These are phyloP conservation scores for Xerocomus amazonicus DNA, from an alignment of 1,284 basidiomycete species.

Conservation along the genomic window DNA sequence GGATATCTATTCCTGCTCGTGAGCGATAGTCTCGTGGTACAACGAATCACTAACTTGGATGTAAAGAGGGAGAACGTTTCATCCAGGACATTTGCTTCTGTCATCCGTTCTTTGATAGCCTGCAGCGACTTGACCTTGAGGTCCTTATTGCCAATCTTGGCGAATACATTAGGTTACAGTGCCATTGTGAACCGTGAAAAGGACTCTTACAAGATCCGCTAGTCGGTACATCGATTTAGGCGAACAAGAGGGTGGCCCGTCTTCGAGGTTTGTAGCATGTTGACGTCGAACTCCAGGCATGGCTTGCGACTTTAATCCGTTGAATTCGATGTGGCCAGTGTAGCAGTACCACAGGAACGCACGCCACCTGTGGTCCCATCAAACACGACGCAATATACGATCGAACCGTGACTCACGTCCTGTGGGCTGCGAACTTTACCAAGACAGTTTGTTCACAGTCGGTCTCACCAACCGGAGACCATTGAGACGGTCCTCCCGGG, in stretches of 20 bases:
- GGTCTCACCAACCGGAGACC: neutral
- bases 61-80: conserved; percentile 32
- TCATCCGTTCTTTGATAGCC: conserved; percentile 23
- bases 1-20: conserved; percentile 17
- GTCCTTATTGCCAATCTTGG: conserved; percentile 18
- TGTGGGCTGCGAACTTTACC: conserved; percentile 25
- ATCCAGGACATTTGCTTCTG: conserved; percentile 22
- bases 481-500: neutral
- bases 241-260: conserved; percentile 22
- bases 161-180: neutral
- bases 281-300: neutral
- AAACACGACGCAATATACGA: neutral
- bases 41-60: conserved; percentile 19
- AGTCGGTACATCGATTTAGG: conserved; percentile 34
- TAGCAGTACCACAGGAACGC: conserved; percentile 34
- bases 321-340: conserved; percentile 24
- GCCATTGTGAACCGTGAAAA: neutral
- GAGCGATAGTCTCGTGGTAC: neutral
- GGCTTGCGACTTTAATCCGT: conserved; percentile 20
- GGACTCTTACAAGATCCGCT: conserved; percentile 23
- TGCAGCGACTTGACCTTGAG: conserved; percentile 21
- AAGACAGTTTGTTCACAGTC: conserved; percentile 7
- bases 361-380: conserved; percentile 20
- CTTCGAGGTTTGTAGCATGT: neutral
- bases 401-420: conserved; percentile 19